phyloP scores from a whole-genome alignment of 225 moss, liverwort and hornwort species.

The Sphagnum tenellum region DNA sequence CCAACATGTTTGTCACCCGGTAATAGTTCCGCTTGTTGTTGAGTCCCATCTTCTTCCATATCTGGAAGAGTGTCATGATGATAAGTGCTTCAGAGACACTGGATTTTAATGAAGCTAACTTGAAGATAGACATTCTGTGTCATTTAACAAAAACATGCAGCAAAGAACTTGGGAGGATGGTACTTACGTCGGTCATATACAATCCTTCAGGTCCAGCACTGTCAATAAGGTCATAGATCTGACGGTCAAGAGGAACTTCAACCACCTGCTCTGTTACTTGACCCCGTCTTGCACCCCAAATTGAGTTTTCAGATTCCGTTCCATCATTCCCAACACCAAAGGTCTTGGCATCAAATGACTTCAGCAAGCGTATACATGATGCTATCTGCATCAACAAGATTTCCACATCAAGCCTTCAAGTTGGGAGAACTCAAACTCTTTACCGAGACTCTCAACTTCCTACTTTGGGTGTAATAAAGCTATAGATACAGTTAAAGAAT shows the following conservation, averaged over 20 bases:
- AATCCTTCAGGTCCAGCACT: constrained; percentile 70
- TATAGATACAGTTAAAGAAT: no score
- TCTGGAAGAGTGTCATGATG: constrained; percentile 38
- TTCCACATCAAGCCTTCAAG: constrained; percentile 3
- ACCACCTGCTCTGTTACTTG: constrained; percentile 82
- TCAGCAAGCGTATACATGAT: constrained; percentile 82
- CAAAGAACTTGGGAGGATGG: no score
- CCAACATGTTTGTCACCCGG: constrained; percentile 79
- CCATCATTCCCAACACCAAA: constrained; percentile 70
- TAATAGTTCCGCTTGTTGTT: constrained; percentile 98
- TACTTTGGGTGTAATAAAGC: no score
- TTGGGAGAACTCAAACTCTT: no score
- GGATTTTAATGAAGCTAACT: no score
- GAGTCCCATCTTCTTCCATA: constrained; percentile 84
- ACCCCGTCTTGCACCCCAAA: constrained; percentile 71
- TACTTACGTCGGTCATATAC: constrained; percentile 95
- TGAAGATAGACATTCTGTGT: no score
- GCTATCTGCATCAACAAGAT: constrained; percentile 59
- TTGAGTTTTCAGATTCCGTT: constrained; percentile 48
- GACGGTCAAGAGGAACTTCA: constrained; percentile 81
- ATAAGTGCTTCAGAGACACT: no score
- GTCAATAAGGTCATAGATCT: constrained; percentile 83
- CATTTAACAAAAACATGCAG: no score
- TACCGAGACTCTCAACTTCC: no score
- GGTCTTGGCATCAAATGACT: constrained; percentile 75